Evolutionary conservation across 2,329 filamentous ascomycete genomes (phyloP).

Genomic region (Cordyceps cateniannulata): DNA sequence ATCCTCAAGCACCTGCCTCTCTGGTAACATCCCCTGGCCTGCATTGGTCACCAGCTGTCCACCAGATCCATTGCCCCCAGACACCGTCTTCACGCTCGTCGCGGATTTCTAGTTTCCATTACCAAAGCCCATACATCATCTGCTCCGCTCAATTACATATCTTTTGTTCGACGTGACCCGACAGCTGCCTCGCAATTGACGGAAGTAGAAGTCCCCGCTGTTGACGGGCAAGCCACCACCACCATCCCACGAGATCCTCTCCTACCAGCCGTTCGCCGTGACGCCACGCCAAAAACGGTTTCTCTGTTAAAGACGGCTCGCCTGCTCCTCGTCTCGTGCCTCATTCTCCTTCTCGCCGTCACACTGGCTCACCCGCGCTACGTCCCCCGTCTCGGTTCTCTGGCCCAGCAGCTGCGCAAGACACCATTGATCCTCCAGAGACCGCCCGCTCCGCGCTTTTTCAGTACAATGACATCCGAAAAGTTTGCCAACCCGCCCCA

Average conservation of each 20-base stretch:
- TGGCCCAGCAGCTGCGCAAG: constrained; percentile 50
- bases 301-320: constrained; percentile 21
- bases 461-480: constrained; percentile 57
- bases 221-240: background rate
- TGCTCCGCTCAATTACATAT: constrained; percentile 1
- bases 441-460: constrained; percentile 25
- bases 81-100: background rate
- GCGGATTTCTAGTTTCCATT: constrained; percentile 7
- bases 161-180: background rate
- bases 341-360: constrained; percentile 53
- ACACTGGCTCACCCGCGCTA: constrained; percentile 62
- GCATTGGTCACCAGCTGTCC: constrained; percentile 3
- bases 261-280: background rate
- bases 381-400: constrained; percentile 49
- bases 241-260: background rate
- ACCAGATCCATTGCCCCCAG: background rate
- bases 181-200: background rate
- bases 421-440: constrained; percentile 23
- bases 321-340: constrained; percentile 40
- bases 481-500: constrained; percentile 71
- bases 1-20: constrained; percentile 3
- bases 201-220: background rate
- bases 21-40: background rate
- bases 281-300: constrained; percentile 14
- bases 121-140: background rate